Percentiles rank a stretch among this genome's conserved stretches.
These are phyloP conservation scores for Nepenthes gracilis DNA, from an alignment of 148 eudicot species.

Conservation along the genomic window DNA sequence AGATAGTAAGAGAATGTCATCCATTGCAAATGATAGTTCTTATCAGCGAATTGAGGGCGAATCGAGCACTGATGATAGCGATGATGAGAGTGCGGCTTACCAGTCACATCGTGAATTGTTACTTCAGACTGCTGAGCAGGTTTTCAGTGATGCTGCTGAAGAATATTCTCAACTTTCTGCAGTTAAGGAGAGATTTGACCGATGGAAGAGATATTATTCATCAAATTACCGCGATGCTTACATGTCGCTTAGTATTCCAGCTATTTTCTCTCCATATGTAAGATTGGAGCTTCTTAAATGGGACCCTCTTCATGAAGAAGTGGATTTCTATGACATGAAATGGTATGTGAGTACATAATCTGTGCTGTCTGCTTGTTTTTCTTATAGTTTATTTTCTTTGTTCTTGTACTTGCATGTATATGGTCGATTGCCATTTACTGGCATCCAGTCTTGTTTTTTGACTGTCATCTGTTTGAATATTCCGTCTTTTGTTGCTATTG, in stretches of 20 bases:
- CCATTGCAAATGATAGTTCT: conserved; percentile 31
- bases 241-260: conserved; percentile 74
- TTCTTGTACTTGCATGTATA: too few relatives aligned
- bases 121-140: conserved; percentile 70
- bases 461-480: too few relatives aligned
- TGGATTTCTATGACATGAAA: conserved; percentile 77
- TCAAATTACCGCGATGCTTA: conserved; percentile 79
- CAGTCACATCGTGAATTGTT: conserved; percentile 56
- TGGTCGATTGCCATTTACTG: too few relatives aligned
- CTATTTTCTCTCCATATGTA: conserved; percentile 93
- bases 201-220: conserved; percentile 67
- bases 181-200: conserved; percentile 69
- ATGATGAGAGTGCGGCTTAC: conserved; percentile 60
- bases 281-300: conserved; percentile 94
- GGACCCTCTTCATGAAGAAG: conserved; percentile 89
- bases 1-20: conserved; percentile 48
- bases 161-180: conserved; percentile 70
- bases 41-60: conserved; percentile 76
- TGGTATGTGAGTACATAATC: conserved; percentile 51
- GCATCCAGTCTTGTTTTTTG: too few relatives aligned
- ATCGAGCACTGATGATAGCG: conserved; percentile 99
- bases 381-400: background rate
- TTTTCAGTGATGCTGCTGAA: conserved; percentile 78
- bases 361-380: conserved; percentile 7
- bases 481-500: too few relatives aligned